phyloP scores from a whole-genome alignment of 306 rosid species.

The Ochetophila trinervis region DNA sequence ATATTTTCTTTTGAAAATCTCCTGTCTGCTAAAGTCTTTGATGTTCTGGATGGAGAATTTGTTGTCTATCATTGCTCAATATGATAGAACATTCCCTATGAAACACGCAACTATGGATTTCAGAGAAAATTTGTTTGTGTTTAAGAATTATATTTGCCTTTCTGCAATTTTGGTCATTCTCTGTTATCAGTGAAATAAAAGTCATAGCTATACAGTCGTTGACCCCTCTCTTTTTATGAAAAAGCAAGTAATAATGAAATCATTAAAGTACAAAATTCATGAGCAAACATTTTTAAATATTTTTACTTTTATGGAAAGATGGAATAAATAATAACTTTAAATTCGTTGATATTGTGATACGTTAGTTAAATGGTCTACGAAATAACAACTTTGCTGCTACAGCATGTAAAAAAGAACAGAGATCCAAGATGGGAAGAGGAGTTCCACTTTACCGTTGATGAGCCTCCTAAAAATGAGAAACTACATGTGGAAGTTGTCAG shows the following conservation, averaged over 20 bases:
- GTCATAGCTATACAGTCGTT: not conserved
- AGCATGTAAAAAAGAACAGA: constrained; percentile 71
- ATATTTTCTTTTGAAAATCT: not conserved
- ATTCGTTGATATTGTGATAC: not conserved
- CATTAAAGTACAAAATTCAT: too few relatives aligned
- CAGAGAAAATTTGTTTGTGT: not conserved
- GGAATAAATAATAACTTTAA: too few relatives aligned
- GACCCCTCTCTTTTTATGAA: not conserved
- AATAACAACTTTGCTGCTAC: constrained; percentile 14
- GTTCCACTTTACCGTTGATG: constrained; percentile 59
- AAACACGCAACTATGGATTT: not conserved
- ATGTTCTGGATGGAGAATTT: not conserved
- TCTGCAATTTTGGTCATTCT: not conserved
- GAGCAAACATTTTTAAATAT: too few relatives aligned
- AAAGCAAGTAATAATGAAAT: not conserved
- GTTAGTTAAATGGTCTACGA: not conserved
- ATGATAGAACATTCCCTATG: not conserved
- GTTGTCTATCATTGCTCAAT: not conserved
- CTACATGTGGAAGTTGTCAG: constrained; percentile 80
- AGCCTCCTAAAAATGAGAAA: constrained; percentile 72
- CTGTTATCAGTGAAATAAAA: not conserved
- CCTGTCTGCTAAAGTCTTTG: not conserved
- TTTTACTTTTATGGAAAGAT: too few relatives aligned
- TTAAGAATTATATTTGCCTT: not conserved
- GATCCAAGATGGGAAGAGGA: constrained; percentile 97